Percentiles rank a stretch among this genome's conserved stretches.
These are phyloP conservation scores for Metschnikowia peoriensis DNA, from an alignment of 805 yeast genomes.

Conservation along the genomic window DNA sequence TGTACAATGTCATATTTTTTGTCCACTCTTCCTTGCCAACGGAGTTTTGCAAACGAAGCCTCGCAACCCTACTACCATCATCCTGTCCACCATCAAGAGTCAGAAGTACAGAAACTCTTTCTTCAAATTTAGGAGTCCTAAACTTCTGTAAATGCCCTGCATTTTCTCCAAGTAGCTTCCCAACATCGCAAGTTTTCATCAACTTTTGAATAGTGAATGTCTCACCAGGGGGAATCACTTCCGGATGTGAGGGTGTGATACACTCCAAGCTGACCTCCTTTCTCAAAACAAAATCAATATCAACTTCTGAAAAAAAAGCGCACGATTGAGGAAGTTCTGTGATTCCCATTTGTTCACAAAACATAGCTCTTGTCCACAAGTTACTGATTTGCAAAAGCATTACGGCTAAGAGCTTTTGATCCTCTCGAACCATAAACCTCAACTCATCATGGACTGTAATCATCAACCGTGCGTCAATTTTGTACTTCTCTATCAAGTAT, in stretches of 20 bases:
- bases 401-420: conserved; percentile 74
- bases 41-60: conserved; percentile 30
- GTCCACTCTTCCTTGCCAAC: conserved; percentile 26
- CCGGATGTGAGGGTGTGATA: conserved; percentile 82
- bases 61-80: conserved; percentile 19
- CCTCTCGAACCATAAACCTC: conserved; percentile 70
- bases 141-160: conserved; percentile 12
- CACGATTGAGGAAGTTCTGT: conserved; percentile 89
- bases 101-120: conserved; percentile 17
- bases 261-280: conserved; percentile 93
- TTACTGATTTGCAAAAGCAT: conserved; percentile 85
- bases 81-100: conserved; percentile 18
- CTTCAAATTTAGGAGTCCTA: conserved; percentile 8
- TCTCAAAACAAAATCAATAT: conserved; percentile 81
- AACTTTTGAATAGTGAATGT: conserved; percentile 59
- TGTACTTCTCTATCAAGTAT: conserved; percentile 62
- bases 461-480: conserved; percentile 70
- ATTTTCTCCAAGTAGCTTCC: conserved; percentile 10
- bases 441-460: conserved; percentile 96
- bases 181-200: conserved; percentile 32
- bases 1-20: conserved; percentile 4
- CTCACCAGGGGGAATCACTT: conserved; percentile 70
- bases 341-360: conserved; percentile 88
- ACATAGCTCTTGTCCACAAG: conserved; percentile 94
- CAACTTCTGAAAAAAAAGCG: conserved; percentile 94